Conservation (phyloP, 495 filamentous ascomycete species). For the Podospora conica region DNA sequence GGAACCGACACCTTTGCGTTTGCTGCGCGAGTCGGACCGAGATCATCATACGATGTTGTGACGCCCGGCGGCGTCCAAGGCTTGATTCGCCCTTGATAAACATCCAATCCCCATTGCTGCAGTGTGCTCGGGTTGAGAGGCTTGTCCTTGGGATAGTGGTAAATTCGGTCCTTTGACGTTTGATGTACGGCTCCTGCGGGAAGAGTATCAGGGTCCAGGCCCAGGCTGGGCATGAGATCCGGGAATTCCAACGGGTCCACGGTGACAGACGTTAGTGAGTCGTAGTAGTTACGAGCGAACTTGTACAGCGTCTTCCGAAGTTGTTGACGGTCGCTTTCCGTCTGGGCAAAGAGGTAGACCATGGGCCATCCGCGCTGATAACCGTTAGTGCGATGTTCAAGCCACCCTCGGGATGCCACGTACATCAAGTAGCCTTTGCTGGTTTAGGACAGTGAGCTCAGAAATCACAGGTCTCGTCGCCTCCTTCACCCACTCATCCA, state of each 20-base stretch:
- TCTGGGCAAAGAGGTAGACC: slow-evolving; percentile 37
- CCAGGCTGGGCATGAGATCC: slow-evolving; percentile 30
- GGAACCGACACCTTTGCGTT: slow-evolving; percentile 18
- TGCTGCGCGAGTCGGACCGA: neutral
- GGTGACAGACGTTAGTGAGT: slow-evolving; percentile 33
- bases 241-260: slow-evolving; percentile 41
- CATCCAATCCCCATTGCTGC: slow-evolving; percentile 30
- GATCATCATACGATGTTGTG: slow-evolving; percentile 21
- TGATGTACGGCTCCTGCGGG: slow-evolving; percentile 33
- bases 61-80: slow-evolving; percentile 30
- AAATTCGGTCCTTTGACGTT: slow-evolving; percentile 31
- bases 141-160: slow-evolving; percentile 25
- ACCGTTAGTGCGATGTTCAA: neutral
- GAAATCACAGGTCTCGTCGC: slow-evolving; percentile 29
- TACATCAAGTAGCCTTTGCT: slow-evolving; percentile 33
- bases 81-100: slow-evolving; percentile 29
- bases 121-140: slow-evolving; percentile 19
- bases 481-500: slow-evolving; percentile 29
- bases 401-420: slow-evolving; percentile 7
- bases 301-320: slow-evolving; percentile 29
- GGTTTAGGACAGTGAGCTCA: slow-evolving; percentile 35
- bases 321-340: slow-evolving; percentile 19
- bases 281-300: slow-evolving; percentile 34
- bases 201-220: slow-evolving; percentile 22
- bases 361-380: slow-evolving; percentile 36